Conservation (phyloP, 352 stramenopile genomes). For the Globisporangium cederbergense region DNA sequence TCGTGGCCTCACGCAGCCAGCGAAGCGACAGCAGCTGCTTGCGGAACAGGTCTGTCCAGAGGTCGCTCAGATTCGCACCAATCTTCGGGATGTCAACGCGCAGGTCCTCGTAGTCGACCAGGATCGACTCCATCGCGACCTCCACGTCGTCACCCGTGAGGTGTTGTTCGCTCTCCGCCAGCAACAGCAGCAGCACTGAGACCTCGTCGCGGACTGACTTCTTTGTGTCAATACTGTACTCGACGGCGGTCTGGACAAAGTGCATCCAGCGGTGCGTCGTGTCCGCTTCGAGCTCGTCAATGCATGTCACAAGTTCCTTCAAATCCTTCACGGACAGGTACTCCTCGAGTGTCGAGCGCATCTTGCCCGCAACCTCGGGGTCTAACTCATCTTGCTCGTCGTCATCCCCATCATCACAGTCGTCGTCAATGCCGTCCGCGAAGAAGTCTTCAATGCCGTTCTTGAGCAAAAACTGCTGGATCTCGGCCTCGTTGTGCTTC, state of each 20-base stretch:
- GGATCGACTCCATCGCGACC: constrained; percentile 44
- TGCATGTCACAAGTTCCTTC: constrained; percentile 67
- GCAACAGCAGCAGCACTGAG: constrained; percentile 34
- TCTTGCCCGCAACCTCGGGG: constrained; percentile 53
- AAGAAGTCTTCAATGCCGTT: constrained; percentile 71
- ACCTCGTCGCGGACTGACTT: constrained; percentile 42
- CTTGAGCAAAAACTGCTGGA: constrained; percentile 59
- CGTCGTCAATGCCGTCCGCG: constrained; percentile 35
- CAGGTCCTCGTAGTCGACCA: constrained; percentile 72
- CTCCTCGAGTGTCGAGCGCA: constrained; percentile 74
- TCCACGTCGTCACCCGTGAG: constrained; percentile 49
- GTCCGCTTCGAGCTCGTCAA: constrained; percentile 51
- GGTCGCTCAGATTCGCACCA: constrained; percentile 47
- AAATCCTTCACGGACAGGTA: constrained; percentile 77
- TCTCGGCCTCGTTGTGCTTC: constrained; percentile 35
- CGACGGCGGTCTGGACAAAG: constrained; percentile 54
- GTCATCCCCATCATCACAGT: constrained; percentile 40
- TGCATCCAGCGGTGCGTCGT: constrained; percentile 47
- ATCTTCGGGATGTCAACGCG: constrained; percentile 73
- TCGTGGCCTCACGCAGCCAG: constrained; percentile 34
- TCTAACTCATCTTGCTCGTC: constrained; percentile 53
- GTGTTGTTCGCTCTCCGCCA: constrained; percentile 41
- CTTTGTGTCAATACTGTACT: constrained; percentile 55
- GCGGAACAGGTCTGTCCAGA: constrained; percentile 64
- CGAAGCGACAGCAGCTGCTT: constrained; percentile 36